These are phyloP conservation scores for Diaporthe vaccinii DNA, from an alignment of 2,329 filamentous ascomycete species.

Conservation along the genomic window DNA sequence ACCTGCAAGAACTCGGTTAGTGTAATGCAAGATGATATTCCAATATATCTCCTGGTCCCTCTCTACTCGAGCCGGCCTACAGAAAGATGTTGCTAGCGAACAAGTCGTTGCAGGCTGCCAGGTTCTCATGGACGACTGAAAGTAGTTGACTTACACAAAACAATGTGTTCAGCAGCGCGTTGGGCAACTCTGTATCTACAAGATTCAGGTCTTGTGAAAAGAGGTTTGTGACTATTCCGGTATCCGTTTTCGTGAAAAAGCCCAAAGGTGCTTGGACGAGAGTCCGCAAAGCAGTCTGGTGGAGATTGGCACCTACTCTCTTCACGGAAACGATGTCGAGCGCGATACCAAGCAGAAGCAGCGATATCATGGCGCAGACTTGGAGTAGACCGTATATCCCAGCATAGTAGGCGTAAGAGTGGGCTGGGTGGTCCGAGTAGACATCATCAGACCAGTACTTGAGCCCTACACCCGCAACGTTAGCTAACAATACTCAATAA, in stretches of 20 bases:
- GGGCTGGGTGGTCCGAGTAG: slow-evolving; percentile 6
- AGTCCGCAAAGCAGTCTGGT: slow-evolving; percentile 50
- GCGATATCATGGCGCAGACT: slow-evolving; percentile 39
- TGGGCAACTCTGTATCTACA: slow-evolving; percentile 56
- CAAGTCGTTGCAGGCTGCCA: no score
- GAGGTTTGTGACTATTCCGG: slow-evolving; percentile 57
- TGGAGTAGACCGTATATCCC: slow-evolving; percentile 46
- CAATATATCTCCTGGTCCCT: neutral
- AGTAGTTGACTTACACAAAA: slow-evolving; percentile 29
- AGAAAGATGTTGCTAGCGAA: neutral
- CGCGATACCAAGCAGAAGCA: slow-evolving; percentile 40
- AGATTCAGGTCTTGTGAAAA: slow-evolving; percentile 62
- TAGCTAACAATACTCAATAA: neutral
- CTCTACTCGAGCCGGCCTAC: no score
- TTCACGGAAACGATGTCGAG: slow-evolving; percentile 47
- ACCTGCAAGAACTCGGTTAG: neutral
- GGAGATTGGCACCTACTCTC: slow-evolving; percentile 50
- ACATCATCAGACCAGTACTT: slow-evolving; percentile 49
- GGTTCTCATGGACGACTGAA: no score
- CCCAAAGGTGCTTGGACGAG: slow-evolving; percentile 55
- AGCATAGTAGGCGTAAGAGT: slow-evolving; percentile 45
- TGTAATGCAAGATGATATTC: slow-evolving; percentile 31
- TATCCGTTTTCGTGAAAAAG: slow-evolving; percentile 59
- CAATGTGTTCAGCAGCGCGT: slow-evolving; percentile 49
- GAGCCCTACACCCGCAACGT: slow-evolving; percentile 44